Evolutionary conservation across 768 basidiomycete genomes (phyloP).

Genomic region (Russula sp.): DNA sequence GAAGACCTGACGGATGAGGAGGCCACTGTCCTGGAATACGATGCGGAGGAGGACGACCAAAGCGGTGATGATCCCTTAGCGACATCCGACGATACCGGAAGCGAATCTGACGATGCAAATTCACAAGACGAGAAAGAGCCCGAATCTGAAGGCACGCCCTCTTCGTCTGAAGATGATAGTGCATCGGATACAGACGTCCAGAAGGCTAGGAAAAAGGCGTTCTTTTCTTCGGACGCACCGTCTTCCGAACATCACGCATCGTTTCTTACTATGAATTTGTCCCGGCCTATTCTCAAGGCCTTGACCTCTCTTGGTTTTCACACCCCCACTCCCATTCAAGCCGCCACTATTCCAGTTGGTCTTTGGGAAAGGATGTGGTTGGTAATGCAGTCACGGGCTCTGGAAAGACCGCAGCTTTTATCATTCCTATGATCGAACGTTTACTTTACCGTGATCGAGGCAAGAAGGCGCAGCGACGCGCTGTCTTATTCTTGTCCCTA

Average conservation of each 20-base stretch:
- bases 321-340: conserved; percentile 94
- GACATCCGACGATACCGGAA: conserved; percentile 26
- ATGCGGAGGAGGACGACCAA: conserved; percentile 42
- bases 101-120: conserved; percentile 30
- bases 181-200: conserved; percentile 59
- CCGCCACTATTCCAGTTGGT: conserved; percentile 89
- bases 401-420: conserved; percentile 97
- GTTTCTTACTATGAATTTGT: conserved; percentile 92
- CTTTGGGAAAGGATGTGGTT: conserved; percentile 95
- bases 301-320: conserved; percentile 76
- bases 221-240: conserved; percentile 64
- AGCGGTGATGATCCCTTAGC: conserved; percentile 28
- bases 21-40: conserved; percentile 37
- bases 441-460: conserved; percentile 89
- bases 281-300: conserved; percentile 89
- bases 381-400: conserved; percentile 96
- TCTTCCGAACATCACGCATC: conserved; percentile 60
- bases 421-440: conserved; percentile 90
- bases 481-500: conserved; percentile 91
- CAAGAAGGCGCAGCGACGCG: conserved; percentile 82
- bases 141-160: conserved; percentile 42
- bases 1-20: conserved; percentile 33
- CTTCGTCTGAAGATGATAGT: conserved; percentile 61
- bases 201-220: conserved; percentile 76
- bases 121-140: conserved; percentile 33